Evolutionary conservation across 1,139 yeast species (phyloP).

Genomic region (Hansenula lynferdii): DNA sequence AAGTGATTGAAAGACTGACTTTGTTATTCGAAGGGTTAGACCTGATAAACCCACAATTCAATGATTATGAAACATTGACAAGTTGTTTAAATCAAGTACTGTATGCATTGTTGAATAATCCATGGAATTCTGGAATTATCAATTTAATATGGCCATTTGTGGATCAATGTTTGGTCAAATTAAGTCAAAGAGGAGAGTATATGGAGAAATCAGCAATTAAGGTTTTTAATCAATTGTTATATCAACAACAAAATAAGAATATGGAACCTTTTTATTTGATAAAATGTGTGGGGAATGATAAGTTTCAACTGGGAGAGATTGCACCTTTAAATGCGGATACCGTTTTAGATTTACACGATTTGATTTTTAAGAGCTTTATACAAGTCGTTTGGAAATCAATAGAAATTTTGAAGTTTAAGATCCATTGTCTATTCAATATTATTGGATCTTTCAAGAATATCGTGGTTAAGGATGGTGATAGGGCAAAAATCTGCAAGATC

Average conservation of each 20-base stretch:
- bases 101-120: conserved; percentile 11
- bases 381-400: conserved; percentile 9
- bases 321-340: conserved; percentile 6
- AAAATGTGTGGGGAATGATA: conserved; percentile 13
- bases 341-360: conserved; percentile 6
- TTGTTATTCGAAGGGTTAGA: conserved; percentile 5
- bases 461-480: conserved; percentile 3
- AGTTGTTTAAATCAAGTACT: conserved; percentile 1
- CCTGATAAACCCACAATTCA: conserved; percentile 1
- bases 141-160: background rate
- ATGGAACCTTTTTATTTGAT: conserved; percentile 8
- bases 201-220: background rate
- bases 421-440: conserved; percentile 6
- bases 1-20: background rate
- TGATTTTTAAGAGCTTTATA: conserved; percentile 4
- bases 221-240: conserved; percentile 2
- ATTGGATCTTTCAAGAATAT: conserved; percentile 1
- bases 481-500: background rate
- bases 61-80: background rate
- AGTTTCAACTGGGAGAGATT: conserved; percentile 12
- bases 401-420: conserved; percentile 1
- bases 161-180: background rate
- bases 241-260: background rate
- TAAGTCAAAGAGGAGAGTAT: background rate
- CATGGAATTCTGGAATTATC: background rate